A percentile compares a stretch with the other conserved stretches of the same genome.
These are phyloP conservation scores for Fraxinus floribunda DNA, from an alignment of 305 asterid genomes.

Conservation along the genomic window DNA sequence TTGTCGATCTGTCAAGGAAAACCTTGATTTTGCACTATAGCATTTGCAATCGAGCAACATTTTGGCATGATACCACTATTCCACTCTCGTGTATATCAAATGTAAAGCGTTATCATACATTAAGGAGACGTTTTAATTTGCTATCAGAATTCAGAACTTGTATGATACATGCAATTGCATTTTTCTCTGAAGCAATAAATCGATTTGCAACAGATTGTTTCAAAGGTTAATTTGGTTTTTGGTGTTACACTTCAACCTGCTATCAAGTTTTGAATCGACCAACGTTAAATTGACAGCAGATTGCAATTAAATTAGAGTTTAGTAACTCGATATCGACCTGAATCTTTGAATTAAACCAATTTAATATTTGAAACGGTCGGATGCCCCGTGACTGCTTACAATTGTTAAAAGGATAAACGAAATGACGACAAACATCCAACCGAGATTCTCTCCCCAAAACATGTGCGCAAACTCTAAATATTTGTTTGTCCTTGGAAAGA, in stretches of 20 bases:
- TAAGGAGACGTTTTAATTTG: too few relatives aligned
- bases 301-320: too few relatives aligned
- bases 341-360: too few relatives aligned
- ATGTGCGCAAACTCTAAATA: conserved; percentile 19
- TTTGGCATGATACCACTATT: not conserved
- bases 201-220: too few relatives aligned
- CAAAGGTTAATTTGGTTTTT: too few relatives aligned
- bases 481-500: not conserved
- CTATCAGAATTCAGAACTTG: too few relatives aligned
- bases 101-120: too few relatives aligned
- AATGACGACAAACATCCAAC: conserved; percentile 61
- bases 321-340: too few relatives aligned
- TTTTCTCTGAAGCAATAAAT: too few relatives aligned
- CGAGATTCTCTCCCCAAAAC: conserved; percentile 68
- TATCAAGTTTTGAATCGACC: not conserved
- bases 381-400: not conserved
- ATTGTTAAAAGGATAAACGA: not conserved
- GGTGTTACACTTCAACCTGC: not conserved
- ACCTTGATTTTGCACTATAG: conserved; percentile 6
- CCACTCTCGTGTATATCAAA: not conserved
- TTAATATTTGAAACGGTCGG: not conserved
- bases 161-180: too few relatives aligned
- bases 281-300: not conserved
- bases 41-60: conserved; percentile 4
- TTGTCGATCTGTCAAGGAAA: conserved; percentile 13